Evolutionary conservation across 2,329 filamentous ascomycete species (phyloP), one percentile per base, ranked within the genome.

Genomic region (Metarhizium guizhouense): DNA sequence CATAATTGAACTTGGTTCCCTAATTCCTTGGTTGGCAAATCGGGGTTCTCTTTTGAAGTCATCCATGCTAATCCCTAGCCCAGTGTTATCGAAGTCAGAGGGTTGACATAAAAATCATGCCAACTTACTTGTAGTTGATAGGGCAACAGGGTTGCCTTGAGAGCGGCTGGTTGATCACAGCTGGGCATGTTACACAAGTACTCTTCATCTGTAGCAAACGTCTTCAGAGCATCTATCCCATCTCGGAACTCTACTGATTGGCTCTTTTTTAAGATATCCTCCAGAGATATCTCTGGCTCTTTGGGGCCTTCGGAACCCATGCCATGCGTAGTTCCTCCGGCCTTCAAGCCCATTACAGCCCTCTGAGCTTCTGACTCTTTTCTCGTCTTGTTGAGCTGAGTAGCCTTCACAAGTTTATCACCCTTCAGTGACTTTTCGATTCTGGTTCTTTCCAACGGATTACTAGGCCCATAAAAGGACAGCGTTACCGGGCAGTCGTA

Each of bases 11-110:
- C 82, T 29, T 67, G 72, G 11, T 88, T 80, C 1, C 77, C 72
- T 0, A 84, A 81, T 0, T 78, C 81, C 30, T 71, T 67, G 2
- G 74, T 63, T 3, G 90, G 89, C 13, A 87, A 73, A 40, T 77
- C 68, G 0, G 90, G 89, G 14, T 78, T 81, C 67, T 96, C 91
- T 62, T 89, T 90, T 7, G 83, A 76, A 18, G 84, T 74, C 80
- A 96, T 82, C 91, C 91, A 96, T 16, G 85, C 83, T 43, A 96
- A 74, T 6, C 89, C 90, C 75, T 93, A 75, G 56, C 43, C 59
- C 36, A 56, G 25, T 14, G 54, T 69, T 18, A 70, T 4, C 10
- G 32, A 34, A 34, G 64, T 45, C 32, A 56, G 30, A n/a, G 36
- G 38, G 8, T 16, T 30, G 38, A 10, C 13, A 6, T 38, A 18